Evolutionary conservation across 768 basidiomycete genomes (phyloP).

Genomic region (Lactifluus pinguis): DNA sequence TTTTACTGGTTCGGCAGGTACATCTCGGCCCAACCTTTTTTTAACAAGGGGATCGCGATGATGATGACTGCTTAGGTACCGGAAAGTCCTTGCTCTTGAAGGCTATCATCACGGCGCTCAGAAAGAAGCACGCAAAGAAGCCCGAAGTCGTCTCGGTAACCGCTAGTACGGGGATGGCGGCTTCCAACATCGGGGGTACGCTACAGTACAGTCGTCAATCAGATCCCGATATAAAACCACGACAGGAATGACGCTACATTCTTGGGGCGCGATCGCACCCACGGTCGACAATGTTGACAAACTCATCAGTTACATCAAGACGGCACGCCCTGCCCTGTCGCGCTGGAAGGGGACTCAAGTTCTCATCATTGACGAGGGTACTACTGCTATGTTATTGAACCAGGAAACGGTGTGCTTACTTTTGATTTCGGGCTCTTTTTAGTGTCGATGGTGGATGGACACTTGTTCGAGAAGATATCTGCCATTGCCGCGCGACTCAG

Average conservation of each 20-base stretch:
- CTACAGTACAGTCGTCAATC: neutral
- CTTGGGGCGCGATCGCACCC: conserved; percentile 52
- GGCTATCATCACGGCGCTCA: conserved; percentile 45
- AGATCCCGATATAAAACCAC: too few species aligned
- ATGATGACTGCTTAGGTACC: conserved; percentile 35
- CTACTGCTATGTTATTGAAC: neutral
- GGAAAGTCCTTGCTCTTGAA: conserved; percentile 55
- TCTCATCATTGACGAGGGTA: conserved; percentile 60
- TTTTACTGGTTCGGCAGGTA: conserved; percentile 64
- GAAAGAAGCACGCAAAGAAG: conserved; percentile 36
- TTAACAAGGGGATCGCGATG: neutral
- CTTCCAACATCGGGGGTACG: conserved; percentile 59
- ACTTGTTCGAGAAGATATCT: conserved; percentile 50
- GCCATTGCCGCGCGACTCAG: conserved; percentile 43
- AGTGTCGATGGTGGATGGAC: conserved; percentile 68
- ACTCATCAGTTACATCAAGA: conserved; percentile 42
- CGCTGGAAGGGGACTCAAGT: conserved; percentile 52
- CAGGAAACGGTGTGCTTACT: neutral
- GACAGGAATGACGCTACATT: conserved; percentile 50
- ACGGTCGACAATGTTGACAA: conserved; percentile 36
- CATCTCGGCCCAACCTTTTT: conserved; percentile 11
- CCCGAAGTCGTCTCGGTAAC: conserved; percentile 45
- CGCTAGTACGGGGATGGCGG: conserved; percentile 56
- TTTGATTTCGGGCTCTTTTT: neutral
- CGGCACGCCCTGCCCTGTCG: conserved; percentile 43